These are phyloP conservation scores for Pistacia vera DNA, from an alignment of 345 rosid species.

Conservation along the genomic window DNA sequence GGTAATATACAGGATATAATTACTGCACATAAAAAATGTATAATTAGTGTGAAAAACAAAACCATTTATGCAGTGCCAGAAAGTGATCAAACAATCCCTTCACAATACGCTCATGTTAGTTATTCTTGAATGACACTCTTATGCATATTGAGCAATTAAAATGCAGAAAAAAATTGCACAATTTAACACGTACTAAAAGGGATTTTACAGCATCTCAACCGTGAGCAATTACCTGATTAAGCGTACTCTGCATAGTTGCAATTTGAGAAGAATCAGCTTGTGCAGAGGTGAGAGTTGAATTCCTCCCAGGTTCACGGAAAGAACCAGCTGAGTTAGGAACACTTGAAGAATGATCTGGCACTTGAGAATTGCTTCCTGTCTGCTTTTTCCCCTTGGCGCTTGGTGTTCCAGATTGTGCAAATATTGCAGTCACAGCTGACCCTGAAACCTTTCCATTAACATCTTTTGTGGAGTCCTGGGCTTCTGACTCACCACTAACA, in stretches of 20 bases:
- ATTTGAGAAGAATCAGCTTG: conserved; percentile 53
- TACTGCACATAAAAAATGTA: not conserved
- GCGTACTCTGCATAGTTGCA: conserved; percentile 58
- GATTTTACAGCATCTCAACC: not conserved
- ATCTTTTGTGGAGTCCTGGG: conserved; percentile 43
- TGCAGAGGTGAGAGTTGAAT: conserved; percentile 36
- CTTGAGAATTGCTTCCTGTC: conserved; percentile 60
- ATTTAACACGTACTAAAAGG: too few relatives aligned
- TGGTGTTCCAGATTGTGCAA: conserved; percentile 43
- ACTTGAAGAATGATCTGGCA: conserved; percentile 47
- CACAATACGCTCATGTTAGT: not conserved
- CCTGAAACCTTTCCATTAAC: conserved; percentile 48
- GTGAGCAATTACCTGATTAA: conserved; percentile 69
- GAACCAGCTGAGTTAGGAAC: conserved; percentile 58
- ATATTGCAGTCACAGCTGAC: conserved; percentile 31
- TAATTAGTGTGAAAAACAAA: not conserved
- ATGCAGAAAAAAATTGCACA: not conserved
- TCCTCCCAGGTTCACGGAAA: conserved; percentile 43
- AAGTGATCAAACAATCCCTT: conserved; percentile 7
- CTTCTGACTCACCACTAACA: conserved; percentile 44
- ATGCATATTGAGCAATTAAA: not conserved
- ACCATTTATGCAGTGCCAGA: not conserved
- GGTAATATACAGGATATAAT: not conserved
- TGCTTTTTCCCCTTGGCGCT: conserved; percentile 61
- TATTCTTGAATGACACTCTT: not conserved